Evolutionary conservation across 2,329 filamentous ascomycete genomes (phyloP).

Genomic region (Ceratocystis albifundus): DNA sequence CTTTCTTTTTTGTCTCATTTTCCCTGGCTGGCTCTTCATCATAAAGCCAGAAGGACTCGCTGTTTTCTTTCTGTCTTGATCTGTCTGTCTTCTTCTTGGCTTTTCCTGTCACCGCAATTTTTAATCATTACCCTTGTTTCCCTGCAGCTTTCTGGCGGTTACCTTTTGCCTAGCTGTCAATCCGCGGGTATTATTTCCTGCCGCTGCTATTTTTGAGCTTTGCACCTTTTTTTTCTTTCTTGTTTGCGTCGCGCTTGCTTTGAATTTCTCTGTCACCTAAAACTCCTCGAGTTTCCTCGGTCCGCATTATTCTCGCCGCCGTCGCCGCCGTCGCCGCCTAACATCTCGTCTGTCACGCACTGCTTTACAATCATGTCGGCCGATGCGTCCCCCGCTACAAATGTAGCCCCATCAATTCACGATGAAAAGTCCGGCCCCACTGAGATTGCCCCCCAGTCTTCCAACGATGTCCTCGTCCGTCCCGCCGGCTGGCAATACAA

Average conservation of each 20-base stretch:
- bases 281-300: too few relatives aligned
- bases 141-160: background rate
- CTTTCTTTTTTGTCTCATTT: background rate
- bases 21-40: background rate
- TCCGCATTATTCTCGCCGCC: too few relatives aligned
- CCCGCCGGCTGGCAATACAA: constrained; percentile 58
- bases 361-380: constrained; percentile 2
- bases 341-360: too few relatives aligned
- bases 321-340: too few relatives aligned
- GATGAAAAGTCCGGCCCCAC: constrained; percentile 22
- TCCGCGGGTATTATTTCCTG: background rate
- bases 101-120: background rate
- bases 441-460: constrained; percentile 13
- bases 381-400: background rate
- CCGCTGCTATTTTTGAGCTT: background rate
- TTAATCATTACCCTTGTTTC: constrained; percentile 13
- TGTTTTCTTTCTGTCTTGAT: background rate
- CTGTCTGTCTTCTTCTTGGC: background rate
- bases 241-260: too few relatives aligned
- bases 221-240: too few relatives aligned
- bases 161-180: background rate
- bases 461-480: constrained; percentile 27
- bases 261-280: too few relatives aligned
- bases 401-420: constrained; percentile 21
- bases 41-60: background rate